phyloP scores from a whole-genome alignment of 2,329 filamentous ascomycete genomes.

The Claviceps spartinae region DNA sequence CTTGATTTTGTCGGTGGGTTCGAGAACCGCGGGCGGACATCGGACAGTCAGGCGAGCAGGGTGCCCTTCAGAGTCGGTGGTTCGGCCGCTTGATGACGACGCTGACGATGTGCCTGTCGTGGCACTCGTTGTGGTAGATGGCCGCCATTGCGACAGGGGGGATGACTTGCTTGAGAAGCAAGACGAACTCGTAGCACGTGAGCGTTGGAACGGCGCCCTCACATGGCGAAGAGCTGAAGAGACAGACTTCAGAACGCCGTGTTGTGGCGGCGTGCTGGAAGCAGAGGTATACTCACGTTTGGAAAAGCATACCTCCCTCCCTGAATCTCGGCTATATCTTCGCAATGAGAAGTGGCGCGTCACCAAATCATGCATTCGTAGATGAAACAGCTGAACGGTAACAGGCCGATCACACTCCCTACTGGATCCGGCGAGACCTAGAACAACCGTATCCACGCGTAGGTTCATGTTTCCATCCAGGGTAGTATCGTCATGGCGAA shows the following conservation, averaged over 20 bases:
- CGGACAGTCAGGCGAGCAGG: slow-evolving; percentile 1
- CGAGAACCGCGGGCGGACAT: slow-evolving; percentile 18
- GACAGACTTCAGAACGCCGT: slow-evolving; percentile 15
- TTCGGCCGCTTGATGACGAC: background rate
- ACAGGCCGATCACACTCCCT: slow-evolving; percentile 15
- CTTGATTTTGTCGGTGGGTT: slow-evolving; percentile 66
- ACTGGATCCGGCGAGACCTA: slow-evolving; percentile 16
- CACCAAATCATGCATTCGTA: slow-evolving; percentile 85
- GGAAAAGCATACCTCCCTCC: slow-evolving; percentile 81
- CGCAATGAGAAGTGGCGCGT: slow-evolving; percentile 80
- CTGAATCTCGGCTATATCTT: slow-evolving; percentile 83
- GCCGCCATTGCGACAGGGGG: slow-evolving; percentile 11
- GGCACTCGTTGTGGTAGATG: slow-evolving; percentile 11
- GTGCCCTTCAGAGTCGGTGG: background rate
- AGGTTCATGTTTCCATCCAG: slow-evolving; percentile 95
- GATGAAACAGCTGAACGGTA: slow-evolving; percentile 70
- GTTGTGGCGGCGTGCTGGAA: slow-evolving; percentile 3
- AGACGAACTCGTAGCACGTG: slow-evolving; percentile 8
- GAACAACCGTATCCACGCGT: slow-evolving; percentile 63
- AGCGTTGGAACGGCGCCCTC: slow-evolving; percentile 19
- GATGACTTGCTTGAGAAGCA: slow-evolving; percentile 7
- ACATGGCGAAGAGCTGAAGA: slow-evolving; percentile 36
- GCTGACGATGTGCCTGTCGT: slow-evolving; percentile 5
- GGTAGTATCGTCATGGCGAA: slow-evolving; percentile 83
- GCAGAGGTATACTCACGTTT: slow-evolving; percentile 46